Conservation (phyloP, 2,329 filamentous ascomycete species). For the Fusarium algeriense region DNA sequence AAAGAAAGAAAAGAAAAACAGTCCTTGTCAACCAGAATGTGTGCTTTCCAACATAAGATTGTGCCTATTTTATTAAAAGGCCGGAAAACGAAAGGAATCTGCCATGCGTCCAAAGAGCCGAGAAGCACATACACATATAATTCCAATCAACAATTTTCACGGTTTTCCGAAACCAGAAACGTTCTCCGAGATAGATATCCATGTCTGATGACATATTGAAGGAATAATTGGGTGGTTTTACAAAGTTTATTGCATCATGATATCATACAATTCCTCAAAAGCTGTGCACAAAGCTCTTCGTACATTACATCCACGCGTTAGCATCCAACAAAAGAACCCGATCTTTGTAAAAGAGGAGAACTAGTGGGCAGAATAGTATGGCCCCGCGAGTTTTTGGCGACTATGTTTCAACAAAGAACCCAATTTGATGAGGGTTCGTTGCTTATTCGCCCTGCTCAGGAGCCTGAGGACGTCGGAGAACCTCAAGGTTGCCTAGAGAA, state of each 20-base stretch:
- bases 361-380: slow-evolving; percentile 6
- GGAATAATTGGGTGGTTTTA: slow-evolving; percentile 4
- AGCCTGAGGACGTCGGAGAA: slow-evolving; percentile 58
- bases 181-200: background rate
- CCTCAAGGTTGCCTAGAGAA: slow-evolving; percentile 58
- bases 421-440: background rate
- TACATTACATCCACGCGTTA: slow-evolving; percentile 40
- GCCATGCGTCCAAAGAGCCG: background rate
- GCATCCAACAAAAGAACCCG: slow-evolving; percentile 38
- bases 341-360: slow-evolving; percentile 40
- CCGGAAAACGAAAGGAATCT: background rate
- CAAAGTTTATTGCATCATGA: slow-evolving; percentile 43
- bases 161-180: background rate
- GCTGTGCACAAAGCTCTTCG: slow-evolving; percentile 36
- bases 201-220: background rate
- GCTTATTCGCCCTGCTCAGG: slow-evolving; percentile 43
- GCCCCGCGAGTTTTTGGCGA: background rate
- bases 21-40: background rate
- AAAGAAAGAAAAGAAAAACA: background rate
- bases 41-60: background rate
- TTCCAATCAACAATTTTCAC: background rate
- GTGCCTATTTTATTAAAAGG: background rate
- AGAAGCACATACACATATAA: background rate
- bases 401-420: slow-evolving; percentile 1
- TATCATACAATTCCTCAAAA: slow-evolving; percentile 43